These are phyloP conservation scores for Monosporascus sp. DNA, from an alignment of 2,329 filamentous ascomycete species.

Conservation along the genomic window DNA sequence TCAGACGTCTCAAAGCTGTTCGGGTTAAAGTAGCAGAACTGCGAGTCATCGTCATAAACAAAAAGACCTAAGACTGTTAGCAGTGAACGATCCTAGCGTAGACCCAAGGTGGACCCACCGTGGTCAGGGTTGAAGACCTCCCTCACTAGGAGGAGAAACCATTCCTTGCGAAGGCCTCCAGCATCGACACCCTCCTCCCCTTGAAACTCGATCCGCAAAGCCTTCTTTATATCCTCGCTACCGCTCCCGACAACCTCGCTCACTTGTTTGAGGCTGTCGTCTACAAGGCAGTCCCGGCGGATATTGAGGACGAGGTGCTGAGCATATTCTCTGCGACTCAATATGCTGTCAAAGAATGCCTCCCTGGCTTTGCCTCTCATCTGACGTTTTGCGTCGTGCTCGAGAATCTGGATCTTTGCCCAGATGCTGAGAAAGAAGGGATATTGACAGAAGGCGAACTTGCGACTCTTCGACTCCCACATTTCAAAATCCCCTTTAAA, in stretches of 20 bases:
- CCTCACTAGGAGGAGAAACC: constrained; percentile 82
- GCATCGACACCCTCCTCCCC: constrained; percentile 91
- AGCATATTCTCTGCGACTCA: constrained; percentile 67
- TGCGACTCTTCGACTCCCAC: constrained; percentile 72
- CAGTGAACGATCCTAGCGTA: constrained; percentile 1
- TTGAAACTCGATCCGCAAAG: constrained; percentile 75
- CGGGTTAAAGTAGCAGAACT: constrained; percentile 90
- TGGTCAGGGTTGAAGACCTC: constrained; percentile 90
- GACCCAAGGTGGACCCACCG: constrained; percentile 48
- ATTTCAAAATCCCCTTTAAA: constrained; percentile 79
- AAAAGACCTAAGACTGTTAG: constrained; percentile 64
- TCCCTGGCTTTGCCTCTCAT: constrained; percentile 87
- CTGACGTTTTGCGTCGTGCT: constrained; percentile 81
- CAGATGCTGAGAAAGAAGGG: constrained; percentile 89
- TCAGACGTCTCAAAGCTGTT: constrained; percentile 86
- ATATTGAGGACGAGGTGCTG: constrained; percentile 76
- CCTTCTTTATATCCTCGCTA: constrained; percentile 85
- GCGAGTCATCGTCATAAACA: constrained; percentile 84
- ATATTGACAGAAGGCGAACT: constrained; percentile 88
- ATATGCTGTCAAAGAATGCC: constrained; percentile 85
- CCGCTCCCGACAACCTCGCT: constrained; percentile 79
- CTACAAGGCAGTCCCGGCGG: constrained; percentile 78
- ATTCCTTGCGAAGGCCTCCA: constrained; percentile 86
- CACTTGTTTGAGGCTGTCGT: constrained; percentile 80
- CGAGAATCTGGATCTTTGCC: constrained; percentile 85